phyloP scores from a whole-genome alignment of 768 basidiomycete species.

The Psilocybe cubensis region DNA sequence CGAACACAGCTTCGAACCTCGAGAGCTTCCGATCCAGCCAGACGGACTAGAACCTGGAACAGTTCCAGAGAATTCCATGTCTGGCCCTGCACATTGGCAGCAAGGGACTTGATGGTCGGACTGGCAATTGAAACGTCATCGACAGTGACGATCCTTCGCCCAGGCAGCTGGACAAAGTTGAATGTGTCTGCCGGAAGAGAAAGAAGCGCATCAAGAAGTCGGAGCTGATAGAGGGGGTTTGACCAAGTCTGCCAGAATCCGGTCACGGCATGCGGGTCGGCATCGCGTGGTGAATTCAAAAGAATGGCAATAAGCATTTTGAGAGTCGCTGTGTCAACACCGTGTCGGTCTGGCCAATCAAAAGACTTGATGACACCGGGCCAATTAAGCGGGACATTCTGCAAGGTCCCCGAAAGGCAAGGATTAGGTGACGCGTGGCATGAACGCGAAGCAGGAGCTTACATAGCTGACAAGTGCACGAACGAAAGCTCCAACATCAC shows the following conservation, averaged over 20 bases:
- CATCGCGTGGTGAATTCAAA: slow-evolving; percentile 77
- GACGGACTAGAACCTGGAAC: slow-evolving; percentile 83
- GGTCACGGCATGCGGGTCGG: slow-evolving; percentile 76
- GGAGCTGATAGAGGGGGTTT: slow-evolving; percentile 84
- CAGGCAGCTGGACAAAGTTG: slow-evolving; percentile 89
- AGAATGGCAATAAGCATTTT: slow-evolving; percentile 90
- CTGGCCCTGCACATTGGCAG: slow-evolving; percentile 87
- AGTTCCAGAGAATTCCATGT: slow-evolving; percentile 96
- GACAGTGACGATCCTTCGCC: slow-evolving; percentile 81
- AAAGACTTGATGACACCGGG: slow-evolving; percentile 82
- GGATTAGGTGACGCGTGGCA: background rate
- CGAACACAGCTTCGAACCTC: slow-evolving; percentile 80
- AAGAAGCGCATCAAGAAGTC: slow-evolving; percentile 85
- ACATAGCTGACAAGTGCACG: slow-evolving; percentile 77
- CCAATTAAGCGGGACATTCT: slow-evolving; percentile 80
- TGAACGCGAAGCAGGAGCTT: slow-evolving; percentile 35
- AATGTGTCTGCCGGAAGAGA: slow-evolving; percentile 90
- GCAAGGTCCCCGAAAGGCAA: slow-evolving; percentile 16
- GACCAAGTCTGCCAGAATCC: slow-evolving; percentile 89
- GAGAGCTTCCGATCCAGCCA: slow-evolving; percentile 69
- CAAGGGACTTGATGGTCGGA: slow-evolving; percentile 90
- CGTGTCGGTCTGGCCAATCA: slow-evolving; percentile 81
- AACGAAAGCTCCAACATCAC: slow-evolving; percentile 77
- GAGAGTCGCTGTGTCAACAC: slow-evolving; percentile 87
- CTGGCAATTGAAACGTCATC: slow-evolving; percentile 86